phyloP scores from a whole-genome alignment of 495 filamentous ascomycete species.

The Xylaria acuta region DNA sequence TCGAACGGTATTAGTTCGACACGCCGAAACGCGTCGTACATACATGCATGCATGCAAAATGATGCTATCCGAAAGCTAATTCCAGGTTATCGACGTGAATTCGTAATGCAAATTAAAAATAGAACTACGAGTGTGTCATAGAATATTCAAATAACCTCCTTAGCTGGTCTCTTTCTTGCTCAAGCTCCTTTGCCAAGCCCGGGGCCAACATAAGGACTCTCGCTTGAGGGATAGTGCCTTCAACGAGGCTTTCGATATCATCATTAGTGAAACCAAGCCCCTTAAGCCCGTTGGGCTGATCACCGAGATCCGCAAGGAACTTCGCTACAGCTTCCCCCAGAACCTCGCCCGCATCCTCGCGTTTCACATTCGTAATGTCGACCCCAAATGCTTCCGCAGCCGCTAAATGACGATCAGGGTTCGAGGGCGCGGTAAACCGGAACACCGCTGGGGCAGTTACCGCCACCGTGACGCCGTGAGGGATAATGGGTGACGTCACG shows the following conservation, averaged over 20 bases:
- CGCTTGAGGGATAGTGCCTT: slow-evolving; percentile 91
- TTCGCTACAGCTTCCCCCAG: slow-evolving; percentile 78
- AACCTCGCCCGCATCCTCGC: slow-evolving; percentile 85
- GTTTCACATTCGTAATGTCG: slow-evolving; percentile 83
- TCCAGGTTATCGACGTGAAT: background rate
- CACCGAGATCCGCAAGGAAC: slow-evolving; percentile 83
- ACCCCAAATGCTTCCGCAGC: slow-evolving; percentile 93
- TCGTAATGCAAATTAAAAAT: background rate
- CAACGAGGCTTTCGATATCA: slow-evolving; percentile 82
- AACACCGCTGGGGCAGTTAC: slow-evolving; percentile 96
- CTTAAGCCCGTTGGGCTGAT: slow-evolving; percentile 87
- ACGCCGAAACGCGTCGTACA: background rate
- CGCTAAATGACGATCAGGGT: slow-evolving; percentile 86
- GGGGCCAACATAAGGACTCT: slow-evolving; percentile 93
- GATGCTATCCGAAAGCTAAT: background rate
- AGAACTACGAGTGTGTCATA: slow-evolving; percentile 14
- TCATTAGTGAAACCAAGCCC: slow-evolving; percentile 75
- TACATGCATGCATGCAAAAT: background rate
- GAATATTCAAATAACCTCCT: slow-evolving; percentile 56
- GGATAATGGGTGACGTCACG: slow-evolving; percentile 78
- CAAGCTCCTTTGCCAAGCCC: slow-evolving; percentile 72
- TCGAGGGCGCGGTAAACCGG: slow-evolving; percentile 86
- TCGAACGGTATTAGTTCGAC: background rate
- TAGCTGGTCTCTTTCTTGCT: slow-evolving; percentile 63
- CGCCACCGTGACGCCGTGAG: slow-evolving; percentile 93